Evolutionary conservation across 2,329 filamentous ascomycete genomes (phyloP).

Genomic region (Talaromyces sp.): DNA sequence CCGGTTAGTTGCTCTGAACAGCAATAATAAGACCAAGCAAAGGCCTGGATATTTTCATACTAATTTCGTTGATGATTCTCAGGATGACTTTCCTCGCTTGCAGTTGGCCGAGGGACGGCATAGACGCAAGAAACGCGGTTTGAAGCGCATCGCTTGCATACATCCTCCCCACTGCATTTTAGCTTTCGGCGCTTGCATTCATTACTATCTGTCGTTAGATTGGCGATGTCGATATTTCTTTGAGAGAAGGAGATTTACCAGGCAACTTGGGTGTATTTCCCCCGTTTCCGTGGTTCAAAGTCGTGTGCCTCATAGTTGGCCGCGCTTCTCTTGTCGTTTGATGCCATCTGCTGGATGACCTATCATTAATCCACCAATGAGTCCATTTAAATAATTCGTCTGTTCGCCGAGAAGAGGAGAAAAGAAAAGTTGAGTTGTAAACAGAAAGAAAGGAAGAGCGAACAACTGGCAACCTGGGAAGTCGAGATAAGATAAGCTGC

Average conservation of each 20-base stretch:
- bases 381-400: too few species aligned
- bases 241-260: constrained; percentile 27
- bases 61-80: background rate
- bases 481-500: background rate
- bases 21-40: too few species aligned
- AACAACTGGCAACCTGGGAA: background rate
- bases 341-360: constrained; percentile 1
- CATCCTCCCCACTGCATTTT: constrained; percentile 20
- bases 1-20: background rate
- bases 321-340: constrained; percentile 14
- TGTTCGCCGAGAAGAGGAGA: background rate
- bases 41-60: background rate
- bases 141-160: constrained; percentile 17
- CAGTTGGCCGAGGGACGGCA: background rate
- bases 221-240: background rate
- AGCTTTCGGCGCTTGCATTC: constrained; percentile 21
- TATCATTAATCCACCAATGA: too few species aligned
- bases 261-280: constrained; percentile 38
- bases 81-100: background rate
- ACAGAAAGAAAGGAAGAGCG: background rate
- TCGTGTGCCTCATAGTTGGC: background rate
- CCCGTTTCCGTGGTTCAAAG: constrained; percentile 28
- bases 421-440: background rate
- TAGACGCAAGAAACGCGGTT: constrained; percentile 17
- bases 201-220: constrained; percentile 10